phyloP scores from a whole-genome alignment of 331 rosid genomes.

The Pyracantha coccinea region DNA sequence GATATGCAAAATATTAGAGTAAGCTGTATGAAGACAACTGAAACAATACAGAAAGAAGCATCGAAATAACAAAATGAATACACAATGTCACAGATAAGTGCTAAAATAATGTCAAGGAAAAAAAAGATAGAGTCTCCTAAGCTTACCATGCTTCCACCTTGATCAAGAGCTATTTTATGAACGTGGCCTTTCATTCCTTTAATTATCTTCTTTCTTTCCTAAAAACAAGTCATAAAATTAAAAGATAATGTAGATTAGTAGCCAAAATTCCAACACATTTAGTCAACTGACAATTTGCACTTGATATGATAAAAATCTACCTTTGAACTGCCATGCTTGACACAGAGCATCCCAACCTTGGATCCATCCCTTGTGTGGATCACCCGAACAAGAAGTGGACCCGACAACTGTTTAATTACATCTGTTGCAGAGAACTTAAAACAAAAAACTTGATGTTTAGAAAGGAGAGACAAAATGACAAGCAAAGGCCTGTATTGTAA shows the following conservation, averaged over 20 bases:
- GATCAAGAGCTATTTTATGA: slow-evolving; percentile 63
- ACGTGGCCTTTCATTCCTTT: slow-evolving; percentile 89
- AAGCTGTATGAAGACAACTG: slow-evolving; percentile 37
- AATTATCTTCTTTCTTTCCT: slow-evolving; percentile 94
- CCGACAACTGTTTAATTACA: slow-evolving; percentile 63
- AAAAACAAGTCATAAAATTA: slow-evolving; percentile 15
- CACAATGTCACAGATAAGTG: not conserved
- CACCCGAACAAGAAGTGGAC: slow-evolving; percentile 73
- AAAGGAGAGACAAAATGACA: not conserved
- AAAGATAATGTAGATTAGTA: slow-evolving; percentile 11
- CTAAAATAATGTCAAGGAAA: not conserved
- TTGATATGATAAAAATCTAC: slow-evolving; percentile 17
- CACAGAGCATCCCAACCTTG: slow-evolving; percentile 69
- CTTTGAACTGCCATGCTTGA: slow-evolving; percentile 91
- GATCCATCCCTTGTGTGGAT: slow-evolving; percentile 88
- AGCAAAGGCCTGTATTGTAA: too few relatives aligned
- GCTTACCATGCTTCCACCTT: slow-evolving; percentile 74
- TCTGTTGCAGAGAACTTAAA: slow-evolving; percentile 76
- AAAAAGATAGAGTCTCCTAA: not conserved
- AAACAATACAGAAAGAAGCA: slow-evolving; percentile 25
- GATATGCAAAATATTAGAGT: not conserved
- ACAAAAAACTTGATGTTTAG: slow-evolving; percentile 30
- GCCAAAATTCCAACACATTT: slow-evolving; percentile 5
- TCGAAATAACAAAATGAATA: not conserved
- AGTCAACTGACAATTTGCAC: not conserved